Conservation (phyloP, 441 rosid species). For the Populus tomentosa region DNA sequence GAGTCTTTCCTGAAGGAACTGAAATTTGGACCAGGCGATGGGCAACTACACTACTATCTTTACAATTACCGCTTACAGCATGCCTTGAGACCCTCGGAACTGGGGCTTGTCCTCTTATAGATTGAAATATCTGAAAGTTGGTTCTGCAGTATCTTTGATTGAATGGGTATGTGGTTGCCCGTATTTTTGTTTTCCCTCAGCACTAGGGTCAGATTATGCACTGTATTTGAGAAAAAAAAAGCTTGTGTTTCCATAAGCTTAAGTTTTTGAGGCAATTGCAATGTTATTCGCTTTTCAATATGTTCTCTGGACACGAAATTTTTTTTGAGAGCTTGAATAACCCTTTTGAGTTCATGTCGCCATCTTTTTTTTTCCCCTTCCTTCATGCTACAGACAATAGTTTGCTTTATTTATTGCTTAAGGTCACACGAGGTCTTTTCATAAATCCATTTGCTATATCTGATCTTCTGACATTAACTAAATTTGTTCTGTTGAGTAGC, state of each 20-base stretch:
- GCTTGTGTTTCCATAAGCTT: neutral
- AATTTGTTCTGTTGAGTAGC: too few relatives aligned
- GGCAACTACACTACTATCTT: slow-evolving; percentile 88
- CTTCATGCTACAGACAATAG: neutral
- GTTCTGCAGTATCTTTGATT: slow-evolving; percentile 2
- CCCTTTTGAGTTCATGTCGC: neutral
- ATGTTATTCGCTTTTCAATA: slow-evolving; percentile 5
- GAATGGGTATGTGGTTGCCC: slow-evolving; percentile 9
- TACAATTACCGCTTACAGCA: slow-evolving; percentile 63
- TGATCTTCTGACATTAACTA: too few relatives aligned
- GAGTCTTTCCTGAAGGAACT: slow-evolving; percentile 77
- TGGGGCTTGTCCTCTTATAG: slow-evolving; percentile 88
- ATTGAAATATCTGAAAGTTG: slow-evolving; percentile 1
- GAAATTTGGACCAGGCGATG: slow-evolving; percentile 95
- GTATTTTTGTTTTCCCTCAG: neutral
- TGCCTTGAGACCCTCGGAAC: slow-evolving; percentile 64
- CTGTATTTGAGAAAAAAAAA: slow-evolving; percentile 13
- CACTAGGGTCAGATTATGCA: slow-evolving; percentile 6
- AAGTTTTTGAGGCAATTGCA: slow-evolving; percentile 10
- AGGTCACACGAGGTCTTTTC: neutral
- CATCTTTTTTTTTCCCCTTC: neutral
- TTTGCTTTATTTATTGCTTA: neutral
- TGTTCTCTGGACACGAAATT: slow-evolving; percentile 24
- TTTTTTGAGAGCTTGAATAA: slow-evolving; percentile 19
- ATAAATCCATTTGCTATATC: too few relatives aligned